Evolutionary conservation across 2,329 filamentous ascomycete genomes (phyloP).

Genomic region (Pestalotiopsis sp.): DNA sequence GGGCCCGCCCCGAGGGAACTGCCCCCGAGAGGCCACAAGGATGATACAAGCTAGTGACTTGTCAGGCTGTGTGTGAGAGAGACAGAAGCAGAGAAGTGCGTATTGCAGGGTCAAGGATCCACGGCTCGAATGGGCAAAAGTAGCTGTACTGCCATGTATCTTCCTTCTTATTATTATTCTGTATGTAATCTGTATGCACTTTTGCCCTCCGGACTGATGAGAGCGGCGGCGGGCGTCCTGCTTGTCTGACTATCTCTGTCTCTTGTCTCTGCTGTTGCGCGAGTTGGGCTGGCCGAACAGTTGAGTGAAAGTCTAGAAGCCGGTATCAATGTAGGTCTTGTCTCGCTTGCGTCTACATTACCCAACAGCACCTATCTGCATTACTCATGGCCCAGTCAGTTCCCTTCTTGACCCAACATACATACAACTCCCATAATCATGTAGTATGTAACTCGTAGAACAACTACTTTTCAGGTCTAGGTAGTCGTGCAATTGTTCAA

Average conservation of each 20-base stretch:
- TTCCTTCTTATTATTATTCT: neutral
- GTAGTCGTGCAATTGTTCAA: neutral
- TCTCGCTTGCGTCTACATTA: neutral
- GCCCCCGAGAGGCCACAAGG: constrained; percentile 4
- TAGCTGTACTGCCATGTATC: neutral
- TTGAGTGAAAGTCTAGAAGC: neutral
- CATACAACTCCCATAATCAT: too few species aligned
- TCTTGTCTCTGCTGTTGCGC: neutral
- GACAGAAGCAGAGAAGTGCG: neutral
- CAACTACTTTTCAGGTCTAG: too few species aligned
- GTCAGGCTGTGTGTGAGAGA: constrained; percentile 6
- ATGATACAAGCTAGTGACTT: constrained; percentile 1
- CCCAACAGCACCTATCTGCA: neutral
- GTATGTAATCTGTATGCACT: neutral
- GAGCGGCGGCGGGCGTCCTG: neutral
- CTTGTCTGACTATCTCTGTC: neutral
- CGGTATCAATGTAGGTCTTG: neutral
- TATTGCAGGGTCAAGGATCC: constrained; percentile 7
- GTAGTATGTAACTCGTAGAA: too few species aligned
- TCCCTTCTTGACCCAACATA: too few species aligned
- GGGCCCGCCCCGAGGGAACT: neutral
- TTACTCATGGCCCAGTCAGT: neutral
- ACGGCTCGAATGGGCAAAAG: neutral
- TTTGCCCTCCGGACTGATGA: neutral
- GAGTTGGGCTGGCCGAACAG: neutral